Percentiles rank a stretch among this genome's conserved stretches.
Evolutionary conservation across 140 eudicot genomes (phyloP).

Genomic region (Bidens hawaiensis): DNA sequence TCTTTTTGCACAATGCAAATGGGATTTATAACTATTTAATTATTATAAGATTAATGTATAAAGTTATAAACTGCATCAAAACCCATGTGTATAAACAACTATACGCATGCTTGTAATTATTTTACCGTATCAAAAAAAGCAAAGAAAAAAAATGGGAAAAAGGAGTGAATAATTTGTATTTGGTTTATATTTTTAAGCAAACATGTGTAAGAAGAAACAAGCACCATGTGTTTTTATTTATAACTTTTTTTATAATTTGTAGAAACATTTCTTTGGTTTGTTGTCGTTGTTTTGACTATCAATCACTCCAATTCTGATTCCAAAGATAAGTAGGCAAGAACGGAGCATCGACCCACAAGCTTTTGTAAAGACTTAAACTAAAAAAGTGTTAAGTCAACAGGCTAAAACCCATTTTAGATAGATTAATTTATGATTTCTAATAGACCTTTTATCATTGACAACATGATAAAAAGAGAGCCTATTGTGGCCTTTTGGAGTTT

Average conservation of each 20-base stretch:
- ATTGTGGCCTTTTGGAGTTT: neutral
- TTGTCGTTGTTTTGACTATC: slow-evolving; percentile 1
- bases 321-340: neutral
- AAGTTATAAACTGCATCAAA: slow-evolving; percentile 27
- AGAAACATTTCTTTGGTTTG: slow-evolving; percentile 2
- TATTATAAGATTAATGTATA: neutral
- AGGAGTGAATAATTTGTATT: neutral
- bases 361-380: neutral
- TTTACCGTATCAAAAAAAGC: slow-evolving; percentile 14
- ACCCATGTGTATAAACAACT: slow-evolving; percentile 33
- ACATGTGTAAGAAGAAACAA: neutral
- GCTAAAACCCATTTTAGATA: neutral
- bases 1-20: slow-evolving; percentile 28
- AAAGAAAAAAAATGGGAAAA: neutral
- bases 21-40: slow-evolving; percentile 6
- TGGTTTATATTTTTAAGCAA: neutral
- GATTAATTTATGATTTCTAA: neutral
- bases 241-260: neutral
- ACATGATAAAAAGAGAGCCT: neutral
- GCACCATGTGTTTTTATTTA: neutral
- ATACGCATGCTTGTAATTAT: slow-evolving; percentile 34
- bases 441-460: neutral
- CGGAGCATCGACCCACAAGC: neutral
- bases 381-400: neutral
- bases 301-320: neutral